Conservation (phyloP, 2,329 filamentous ascomycete species). For the Scedosporium aurantiacum region DNA sequence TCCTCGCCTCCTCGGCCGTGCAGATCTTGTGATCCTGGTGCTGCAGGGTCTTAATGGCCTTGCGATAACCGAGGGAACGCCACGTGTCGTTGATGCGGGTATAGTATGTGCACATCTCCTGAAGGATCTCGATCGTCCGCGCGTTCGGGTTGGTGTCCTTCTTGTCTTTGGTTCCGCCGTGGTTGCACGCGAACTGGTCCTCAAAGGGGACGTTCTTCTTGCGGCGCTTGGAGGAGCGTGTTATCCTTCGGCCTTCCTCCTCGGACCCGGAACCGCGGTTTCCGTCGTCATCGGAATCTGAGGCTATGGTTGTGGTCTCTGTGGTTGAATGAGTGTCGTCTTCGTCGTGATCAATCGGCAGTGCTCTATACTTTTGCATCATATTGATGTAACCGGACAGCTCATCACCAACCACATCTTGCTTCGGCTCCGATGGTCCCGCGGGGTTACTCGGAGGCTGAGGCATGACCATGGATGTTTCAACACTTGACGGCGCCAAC, state of each 20-base stretch:
- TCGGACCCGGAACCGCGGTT: constrained; percentile 12
- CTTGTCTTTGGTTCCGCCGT: constrained; percentile 33
- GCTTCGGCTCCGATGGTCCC: not conserved
- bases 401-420: constrained; percentile 33
- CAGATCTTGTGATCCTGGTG: constrained; percentile 52
- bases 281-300: constrained; percentile 10
- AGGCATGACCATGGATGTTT: not conserved
- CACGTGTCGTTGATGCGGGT: constrained; percentile 64
- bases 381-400: constrained; percentile 55
- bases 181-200: constrained; percentile 44
- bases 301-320: constrained; percentile 4
- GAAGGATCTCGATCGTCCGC: constrained; percentile 63
- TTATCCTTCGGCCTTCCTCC: constrained; percentile 11
- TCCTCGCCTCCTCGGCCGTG: constrained; percentile 58
- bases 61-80: constrained; percentile 65
- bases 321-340: constrained; percentile 17
- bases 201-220: constrained; percentile 26
- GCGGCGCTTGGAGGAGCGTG: constrained; percentile 8
- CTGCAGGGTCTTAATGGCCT: constrained; percentile 61
- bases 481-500: not conserved
- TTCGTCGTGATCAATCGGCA: constrained; percentile 41
- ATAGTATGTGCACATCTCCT: constrained; percentile 73
- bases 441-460: not conserved
- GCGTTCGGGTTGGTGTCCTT: constrained; percentile 55
- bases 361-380: constrained; percentile 46